Base-by-base conservation (phyloP, 1,284 basidiomycete genomes). In the Hemileia vastatrix region DNA sequence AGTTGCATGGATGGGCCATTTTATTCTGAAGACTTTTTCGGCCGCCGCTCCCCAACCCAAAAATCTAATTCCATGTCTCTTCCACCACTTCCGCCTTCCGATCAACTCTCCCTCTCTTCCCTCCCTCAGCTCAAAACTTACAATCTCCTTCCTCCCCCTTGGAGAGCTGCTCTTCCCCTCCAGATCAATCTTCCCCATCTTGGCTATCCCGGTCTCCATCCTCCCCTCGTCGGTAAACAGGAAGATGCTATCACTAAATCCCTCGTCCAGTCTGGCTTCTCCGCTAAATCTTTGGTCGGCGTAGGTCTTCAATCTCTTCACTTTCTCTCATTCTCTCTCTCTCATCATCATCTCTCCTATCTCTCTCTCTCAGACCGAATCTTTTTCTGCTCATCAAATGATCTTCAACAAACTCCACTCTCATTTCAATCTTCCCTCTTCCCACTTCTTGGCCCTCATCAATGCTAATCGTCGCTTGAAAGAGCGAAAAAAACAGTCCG, bases 151-250 rank as follows among this genome's bases (percentile, higher is more conserved):
- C 49, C 54, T 11, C 61, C 61, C 13, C 33, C 52, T 31, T 63
- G 61, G 61, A 57, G 61, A 32, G n/a, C n/a, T n/a, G n/a, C n/a
- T n/a, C 40, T 63, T n/a, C 61, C 61, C 4, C 56, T 31, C 44
- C 61, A 63, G 27, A 21, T 53, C 15, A 63, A 63, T 50, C 61
- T 50, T 23, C 61, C 61, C 43, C 40, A 52, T 18, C 54, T 63
- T 18, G 89, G 90, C 13, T 92, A 86, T 72, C 83, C 85, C 55
- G 89, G 90, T 36, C 91, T 91, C 73, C 84, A 87, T 73, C 90
- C 91, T 44, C 87, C 90, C 2, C 80, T 83, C 57, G 84, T 87
- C 15, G 83, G 84, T 5, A 88, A 93, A 76, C 84, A 87, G 27
- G 93, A 95, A 76, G 91, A 95, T 71, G 77, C 84, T 3, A 78